Base-by-base conservation (phyloP, 2,329 filamentous ascomycete species). In the Teratosphaeria gauchensis region DNA sequence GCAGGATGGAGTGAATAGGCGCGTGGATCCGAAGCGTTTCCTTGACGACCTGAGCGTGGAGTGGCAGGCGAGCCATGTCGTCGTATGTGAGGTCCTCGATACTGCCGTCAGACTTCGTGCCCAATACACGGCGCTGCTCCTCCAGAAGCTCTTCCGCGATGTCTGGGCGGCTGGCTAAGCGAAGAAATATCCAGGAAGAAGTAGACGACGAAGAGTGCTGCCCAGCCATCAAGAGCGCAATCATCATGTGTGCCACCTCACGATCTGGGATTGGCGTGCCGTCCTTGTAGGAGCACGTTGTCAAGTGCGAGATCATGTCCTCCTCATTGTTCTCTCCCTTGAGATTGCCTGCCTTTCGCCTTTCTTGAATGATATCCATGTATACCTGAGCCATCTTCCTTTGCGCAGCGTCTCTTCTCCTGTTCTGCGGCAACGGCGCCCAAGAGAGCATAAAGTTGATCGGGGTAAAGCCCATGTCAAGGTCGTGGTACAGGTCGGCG, bases 1-100 rank as follows among this genome's bases (percentile, higher is more conserved):
- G 90, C 81, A 97, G 84, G 70, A 97, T 95, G 55, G 89, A 94
- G 81, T 96, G 92, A 69, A 97, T 96, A 0, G 92, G 92, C 1
- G 91, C 88, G 73, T 96, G 89, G 16, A 96, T 80, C 63, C 92
- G 88, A 46, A 96, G 86, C 2, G 92, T 95, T 76, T 96, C 92
- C 78, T 92, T 94, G 76, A 96, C 82, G 63, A 95, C 86, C 67
- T 90, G 87, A 67, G 86, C 81, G 78, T 95, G 89, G 21, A 96
- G 83, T 54, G 90, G 84, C 35, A 96, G 82, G 73, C 87, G 87
- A 65, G 86, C 80, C 16, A 96, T 82, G 64, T 87, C 82, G 64
- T 95, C 92, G 71, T 88, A 92, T 54, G 81, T 83, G 53, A 96
- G 81, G 14, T 84, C 80, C 19, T 88, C 89, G 53, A 94, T 82